phyloP scores from a whole-genome alignment of 352 stramenopile species.

The Phytophthora sojae region DNA sequence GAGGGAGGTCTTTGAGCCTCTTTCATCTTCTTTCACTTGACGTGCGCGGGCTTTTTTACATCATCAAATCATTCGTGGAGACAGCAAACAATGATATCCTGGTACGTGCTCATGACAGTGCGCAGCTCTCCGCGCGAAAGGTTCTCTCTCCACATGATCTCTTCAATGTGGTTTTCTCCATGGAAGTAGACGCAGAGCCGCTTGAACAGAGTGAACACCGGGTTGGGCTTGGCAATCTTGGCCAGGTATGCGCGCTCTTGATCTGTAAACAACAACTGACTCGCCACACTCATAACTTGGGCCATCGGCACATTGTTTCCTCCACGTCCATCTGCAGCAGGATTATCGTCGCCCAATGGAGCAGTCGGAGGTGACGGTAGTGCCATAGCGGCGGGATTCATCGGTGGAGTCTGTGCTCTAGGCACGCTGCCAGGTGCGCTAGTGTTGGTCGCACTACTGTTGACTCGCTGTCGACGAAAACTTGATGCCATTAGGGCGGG shows the following conservation, averaged over 20 bases:
- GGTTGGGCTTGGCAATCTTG: constrained; percentile 83
- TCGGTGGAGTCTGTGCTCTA: constrained; percentile 38
- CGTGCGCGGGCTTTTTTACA: background rate
- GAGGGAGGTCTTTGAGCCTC: background rate
- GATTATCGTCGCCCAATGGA: constrained; percentile 15
- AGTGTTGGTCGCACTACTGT: constrained; percentile 39
- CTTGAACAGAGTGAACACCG: constrained; percentile 84
- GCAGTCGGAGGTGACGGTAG: constrained; percentile 31
- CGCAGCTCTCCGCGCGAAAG: constrained; percentile 81
- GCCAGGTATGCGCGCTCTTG: constrained; percentile 81
- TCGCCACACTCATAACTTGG: constrained; percentile 45
- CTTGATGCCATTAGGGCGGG: constrained; percentile 40
- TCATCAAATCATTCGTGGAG: constrained; percentile 64
- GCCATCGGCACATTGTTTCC: constrained; percentile 28
- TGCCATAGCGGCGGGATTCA: constrained; percentile 30
- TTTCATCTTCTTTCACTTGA: constrained; percentile 1
- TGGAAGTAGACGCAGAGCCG: constrained; percentile 88
- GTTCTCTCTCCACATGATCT: constrained; percentile 92
- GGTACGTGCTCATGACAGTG: constrained; percentile 85
- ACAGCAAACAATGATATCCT: constrained; percentile 85
- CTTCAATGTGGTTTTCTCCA: constrained; percentile 86
- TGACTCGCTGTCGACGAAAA: constrained; percentile 34
- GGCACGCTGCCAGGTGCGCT: constrained; percentile 32
- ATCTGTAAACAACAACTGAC: constrained; percentile 60
- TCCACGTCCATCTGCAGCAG: constrained; percentile 16